Evolutionary conservation across 2,329 filamentous ascomycete species (phyloP).

Genomic region (Rutstroemia sydowiana): DNA sequence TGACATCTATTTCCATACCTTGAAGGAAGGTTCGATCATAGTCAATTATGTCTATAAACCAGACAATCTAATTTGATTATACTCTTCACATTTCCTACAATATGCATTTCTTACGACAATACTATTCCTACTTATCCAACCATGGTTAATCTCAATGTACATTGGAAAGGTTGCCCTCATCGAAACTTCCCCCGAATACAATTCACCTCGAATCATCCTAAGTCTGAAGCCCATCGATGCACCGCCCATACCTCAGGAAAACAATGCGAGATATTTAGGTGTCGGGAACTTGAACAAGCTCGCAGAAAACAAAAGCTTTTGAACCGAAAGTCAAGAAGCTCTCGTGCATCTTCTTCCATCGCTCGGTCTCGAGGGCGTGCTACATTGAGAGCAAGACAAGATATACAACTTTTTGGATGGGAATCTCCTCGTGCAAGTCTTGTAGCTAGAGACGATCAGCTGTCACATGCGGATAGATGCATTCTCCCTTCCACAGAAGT

Average conservation of each 20-base stretch:
- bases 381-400: constrained; percentile 16
- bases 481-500: background rate
- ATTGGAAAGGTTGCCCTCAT: constrained; percentile 28
- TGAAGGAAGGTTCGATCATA: too few species aligned
- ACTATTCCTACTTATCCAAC: constrained; percentile 14
- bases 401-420: constrained; percentile 21
- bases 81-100: constrained; percentile 18
- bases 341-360: constrained; percentile 3
- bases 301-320: constrained; percentile 16
- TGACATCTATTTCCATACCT: too few species aligned
- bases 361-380: constrained; percentile 14
- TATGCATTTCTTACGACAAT: constrained; percentile 20
- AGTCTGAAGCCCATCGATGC: background rate
- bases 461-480: background rate
- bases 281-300: constrained; percentile 11
- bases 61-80: background rate
- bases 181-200: constrained; percentile 22
- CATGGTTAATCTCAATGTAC: constrained; percentile 23
- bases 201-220: constrained; percentile 15
- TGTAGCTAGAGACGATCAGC: background rate
- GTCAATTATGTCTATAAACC: too few species aligned
- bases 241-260: constrained; percentile 8
- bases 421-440: constrained; percentile 6
- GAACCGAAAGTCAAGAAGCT: constrained; percentile 12
- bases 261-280: constrained; percentile 11